Percentiles rank a stretch among this genome's conserved stretches.
Evolutionary conservation across 352 stramenopile species (phyloP).

Genomic region (Phytophthora citricola): DNA sequence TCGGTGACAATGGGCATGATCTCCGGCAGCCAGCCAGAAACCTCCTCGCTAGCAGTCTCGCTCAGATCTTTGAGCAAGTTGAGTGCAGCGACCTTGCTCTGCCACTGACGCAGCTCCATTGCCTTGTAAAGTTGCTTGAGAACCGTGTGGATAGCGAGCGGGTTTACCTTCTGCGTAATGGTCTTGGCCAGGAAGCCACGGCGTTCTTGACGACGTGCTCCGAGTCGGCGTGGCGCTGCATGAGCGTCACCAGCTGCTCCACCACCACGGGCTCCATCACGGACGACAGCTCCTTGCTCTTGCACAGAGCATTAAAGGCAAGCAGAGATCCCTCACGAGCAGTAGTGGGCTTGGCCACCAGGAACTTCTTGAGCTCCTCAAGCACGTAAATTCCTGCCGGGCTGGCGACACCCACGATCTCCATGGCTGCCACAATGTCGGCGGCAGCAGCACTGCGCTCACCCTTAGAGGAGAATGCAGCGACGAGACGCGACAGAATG

Average conservation of each 20-base stretch:
- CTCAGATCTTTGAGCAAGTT: constrained; percentile 84
- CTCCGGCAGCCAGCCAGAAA: constrained; percentile 85
- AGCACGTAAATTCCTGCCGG: constrained; percentile 49
- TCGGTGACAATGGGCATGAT: constrained; percentile 90
- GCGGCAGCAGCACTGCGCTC: constrained; percentile 56
- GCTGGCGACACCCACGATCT: constrained; percentile 49
- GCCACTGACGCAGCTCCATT: constrained; percentile 78
- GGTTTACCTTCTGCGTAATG: constrained; percentile 57
- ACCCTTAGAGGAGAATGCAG: constrained; percentile 30
- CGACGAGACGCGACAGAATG: constrained; percentile 56
- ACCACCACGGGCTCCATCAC: constrained; percentile 67
- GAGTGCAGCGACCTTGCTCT: constrained; percentile 88
- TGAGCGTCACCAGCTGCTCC: constrained; percentile 53
- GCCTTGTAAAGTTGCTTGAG: constrained; percentile 66
- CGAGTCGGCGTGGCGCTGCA: constrained; percentile 72
- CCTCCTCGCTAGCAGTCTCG: constrained; percentile 64
- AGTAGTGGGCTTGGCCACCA: constrained; percentile 54
- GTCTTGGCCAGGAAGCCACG: constrained; percentile 38
- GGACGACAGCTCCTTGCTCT: constrained; percentile 50
- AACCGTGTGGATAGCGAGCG: constrained; percentile 63
- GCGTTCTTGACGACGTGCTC: constrained; percentile 62
- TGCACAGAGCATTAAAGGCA: constrained; percentile 46
- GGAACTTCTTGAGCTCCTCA: constrained; percentile 47
- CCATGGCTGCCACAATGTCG: constrained; percentile 56
- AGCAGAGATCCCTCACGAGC: constrained; percentile 64